Evolutionary conservation across 352 stramenopile species (phyloP).

Genomic region (Pythium coloratum): DNA sequence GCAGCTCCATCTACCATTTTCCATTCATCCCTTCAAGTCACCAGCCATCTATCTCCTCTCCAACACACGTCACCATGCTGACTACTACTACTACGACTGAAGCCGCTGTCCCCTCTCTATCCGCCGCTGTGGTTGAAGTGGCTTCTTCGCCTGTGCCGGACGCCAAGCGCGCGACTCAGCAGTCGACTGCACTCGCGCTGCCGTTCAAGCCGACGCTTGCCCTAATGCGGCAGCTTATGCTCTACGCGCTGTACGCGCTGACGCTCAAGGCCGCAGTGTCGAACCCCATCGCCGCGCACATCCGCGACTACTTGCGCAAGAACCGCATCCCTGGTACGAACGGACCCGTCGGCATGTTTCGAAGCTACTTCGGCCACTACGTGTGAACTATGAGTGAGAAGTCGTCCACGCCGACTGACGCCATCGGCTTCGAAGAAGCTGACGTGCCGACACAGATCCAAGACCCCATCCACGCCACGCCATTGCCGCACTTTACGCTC

Average conservation of each 20-base stretch:
- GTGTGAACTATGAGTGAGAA: not conserved
- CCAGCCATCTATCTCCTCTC: not conserved
- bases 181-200: not conserved
- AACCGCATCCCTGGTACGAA: constrained; percentile 9
- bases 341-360: not conserved
- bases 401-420: not conserved
- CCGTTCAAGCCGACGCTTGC: constrained; percentile 1
- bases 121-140: not conserved
- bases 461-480: not conserved
- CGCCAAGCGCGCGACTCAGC: not conserved
- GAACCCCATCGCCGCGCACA: constrained; percentile 14
- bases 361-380: constrained; percentile 8
- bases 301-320: constrained; percentile 14
- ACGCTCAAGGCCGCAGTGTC: constrained; percentile 18
- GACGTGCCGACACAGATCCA: not conserved
- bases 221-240: constrained; percentile 12
- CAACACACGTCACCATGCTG: not conserved
- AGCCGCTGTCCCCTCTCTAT: not conserved
- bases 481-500: too few relatives aligned
- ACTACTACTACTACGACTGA: not conserved
- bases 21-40: not conserved
- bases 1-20: not conserved
- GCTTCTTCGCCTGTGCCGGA: not conserved
- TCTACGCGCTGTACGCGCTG: constrained; percentile 20
- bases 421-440: not conserved